Base-by-base conservation (phyloP, 768 basidiomycete genomes). In the Hericium alpestre region DNA sequence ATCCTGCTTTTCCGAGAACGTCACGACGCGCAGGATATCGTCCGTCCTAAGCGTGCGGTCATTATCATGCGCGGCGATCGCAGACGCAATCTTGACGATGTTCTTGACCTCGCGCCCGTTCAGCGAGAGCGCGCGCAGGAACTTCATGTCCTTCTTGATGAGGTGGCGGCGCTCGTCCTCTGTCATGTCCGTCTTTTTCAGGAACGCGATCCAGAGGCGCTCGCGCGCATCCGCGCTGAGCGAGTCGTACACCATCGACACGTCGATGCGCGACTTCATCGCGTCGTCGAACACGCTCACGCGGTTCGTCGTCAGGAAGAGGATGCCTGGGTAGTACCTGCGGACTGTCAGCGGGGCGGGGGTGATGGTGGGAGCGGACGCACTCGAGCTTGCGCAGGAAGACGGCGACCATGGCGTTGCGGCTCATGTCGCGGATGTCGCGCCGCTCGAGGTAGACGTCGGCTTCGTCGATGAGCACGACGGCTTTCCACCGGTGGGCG, bases 251-350 rank as follows among this genome's bases (percentile, higher is more conserved):
- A 57, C 56, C 25, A 67, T 37, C 3, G 66, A 63, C 58, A 64
- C 61, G 56, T 58, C 62, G 57, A 61, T 60, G 43, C 43, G 43
- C 43, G 43, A 46, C 43, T 46, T 46, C 43, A 46, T 46, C 43
- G 72, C 72, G 4, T 62, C 52, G 57, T 73, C 72, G 48, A 65
- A 66, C 18, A 67, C 61, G 11, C 58, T 58, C 20, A 66, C 60
- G 39, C 67, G 47, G 51, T 72, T 73, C 6, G 72, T 72, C 6
- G 71, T 72, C 4, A 73, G 62, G 16, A 73, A 66, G 16, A 73
- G 53, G 13, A 72, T 71, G 20, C 72, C 71, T 47, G 69, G 69
- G 50, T 71, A 71, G 51, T 63, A 65, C 8, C 32, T 32, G 32
- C 6, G 32, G 32, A 7, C 32, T 32, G 32, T 27, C 64, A 32